Evolutionary conservation across 2,329 filamentous ascomycete genomes (phyloP), one percentile per base, ranked within the genome.

Genomic region (Thermochaetoides dissita): DNA sequence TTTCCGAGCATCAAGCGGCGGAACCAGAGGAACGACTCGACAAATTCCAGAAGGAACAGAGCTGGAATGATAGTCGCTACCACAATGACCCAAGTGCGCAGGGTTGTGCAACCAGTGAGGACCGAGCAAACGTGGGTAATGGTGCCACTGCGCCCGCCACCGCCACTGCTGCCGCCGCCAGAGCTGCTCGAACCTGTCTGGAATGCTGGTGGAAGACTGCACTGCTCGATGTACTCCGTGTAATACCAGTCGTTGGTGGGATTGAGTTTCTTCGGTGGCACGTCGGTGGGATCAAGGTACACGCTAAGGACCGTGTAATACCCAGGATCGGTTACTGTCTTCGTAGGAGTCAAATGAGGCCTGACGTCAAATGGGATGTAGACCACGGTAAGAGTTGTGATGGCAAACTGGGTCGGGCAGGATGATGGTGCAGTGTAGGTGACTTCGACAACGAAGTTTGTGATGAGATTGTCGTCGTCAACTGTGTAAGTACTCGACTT

Each of bases 11-110:
- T 60, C 39, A 59, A 41, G 12, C 54, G 45, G n/a, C 50, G 48
- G 47, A 57, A 59, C 57, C 58, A 60, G 37, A 55, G 46, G 45
- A 49, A 59, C 17, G 53, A 57, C 40, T 59, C 56, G 17, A 55
- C 7, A 44, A 56, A 58, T 29, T 57, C 56, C 5, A 56, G 44
- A 7, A 59, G 28, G 41, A 59, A 58, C 9, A 60, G 17, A 9
- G 46, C n/a, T 0, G 56, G 56, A 24, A 60, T 35, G 11, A 59
- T 24, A 7, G 43, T 36, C 6, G 50, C 53, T 1, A 59, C 11
- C 9, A 54, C 47, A n/a, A 60, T 52, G 34, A 55, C 36, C 46
- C 45, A 49, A 9, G 40, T 40, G 8, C 29, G 28, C 8, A 45
- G 43, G 8, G 12, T 30, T 10, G 43, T 42, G 30, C 45, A 49